Evolutionary conservation across 1,284 basidiomycete species (phyloP).

Genomic region (Fomitopsis palustris): DNA sequence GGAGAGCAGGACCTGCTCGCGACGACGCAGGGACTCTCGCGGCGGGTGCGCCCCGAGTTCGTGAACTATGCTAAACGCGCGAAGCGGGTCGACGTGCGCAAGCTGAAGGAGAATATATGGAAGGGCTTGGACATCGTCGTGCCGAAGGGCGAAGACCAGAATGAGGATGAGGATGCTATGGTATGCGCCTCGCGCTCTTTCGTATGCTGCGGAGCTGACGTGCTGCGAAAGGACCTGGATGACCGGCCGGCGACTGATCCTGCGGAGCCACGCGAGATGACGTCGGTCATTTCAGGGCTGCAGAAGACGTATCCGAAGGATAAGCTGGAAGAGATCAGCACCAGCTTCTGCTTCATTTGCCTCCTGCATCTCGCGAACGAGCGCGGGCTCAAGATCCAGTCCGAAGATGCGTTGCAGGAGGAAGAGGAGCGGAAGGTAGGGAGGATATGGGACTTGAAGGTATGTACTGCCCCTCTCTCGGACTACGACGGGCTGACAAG

Average conservation of each 20-base stretch:
- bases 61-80: constrained; percentile 96
- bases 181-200: constrained; percentile 32
- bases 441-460: constrained; percentile 76
- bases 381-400: constrained; percentile 82
- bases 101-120: constrained; percentile 99
- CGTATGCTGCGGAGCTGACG: neutral
- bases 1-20: constrained; percentile 86
- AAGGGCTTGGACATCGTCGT: constrained; percentile 75
- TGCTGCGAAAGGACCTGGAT: constrained; percentile 47
- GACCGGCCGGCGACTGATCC: constrained; percentile 50
- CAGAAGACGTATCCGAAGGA: constrained; percentile 84
- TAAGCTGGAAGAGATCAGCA: constrained; percentile 97
- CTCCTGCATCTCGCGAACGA: constrained; percentile 94
- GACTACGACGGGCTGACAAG: neutral
- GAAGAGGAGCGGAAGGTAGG: constrained; percentile 51
- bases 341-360: constrained; percentile 99
- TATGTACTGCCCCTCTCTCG: constrained; percentile 27
- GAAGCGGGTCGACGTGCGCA: constrained; percentile 95
- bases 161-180: constrained; percentile 52
- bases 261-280: constrained; percentile 73
- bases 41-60: constrained; percentile 81
- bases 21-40: constrained; percentile 75
- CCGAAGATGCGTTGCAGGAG: constrained; percentile 30
- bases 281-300: constrained; percentile 80
- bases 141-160: constrained; percentile 31